phyloP scores from a whole-genome alignment of 306 rosid species.

The Pyrus communis region DNA sequence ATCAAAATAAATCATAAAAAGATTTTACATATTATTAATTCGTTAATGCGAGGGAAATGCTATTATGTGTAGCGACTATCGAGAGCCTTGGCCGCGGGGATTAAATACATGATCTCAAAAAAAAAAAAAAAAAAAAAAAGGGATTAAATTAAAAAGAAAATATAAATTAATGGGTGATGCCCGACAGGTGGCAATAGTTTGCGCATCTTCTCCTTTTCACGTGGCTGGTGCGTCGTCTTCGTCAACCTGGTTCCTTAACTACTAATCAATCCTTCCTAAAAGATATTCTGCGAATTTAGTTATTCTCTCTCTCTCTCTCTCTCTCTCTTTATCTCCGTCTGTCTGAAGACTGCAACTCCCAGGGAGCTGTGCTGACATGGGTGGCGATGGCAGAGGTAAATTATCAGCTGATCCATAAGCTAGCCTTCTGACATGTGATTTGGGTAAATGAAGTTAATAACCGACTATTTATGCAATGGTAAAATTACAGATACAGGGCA shows the following conservation, averaged over 20 bases:
- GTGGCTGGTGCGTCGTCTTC: background rate
- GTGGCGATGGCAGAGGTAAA: constrained; percentile 17
- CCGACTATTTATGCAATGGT: background rate
- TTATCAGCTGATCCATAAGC: background rate
- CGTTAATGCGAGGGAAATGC: too few relatives aligned
- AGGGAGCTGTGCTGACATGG: constrained; percentile 16
- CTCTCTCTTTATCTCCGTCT: too few relatives aligned
- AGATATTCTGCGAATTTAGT: background rate
- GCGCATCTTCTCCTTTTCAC: background rate
- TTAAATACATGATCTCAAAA: too few relatives aligned
- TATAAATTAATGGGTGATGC: background rate
- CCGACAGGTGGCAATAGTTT: background rate
- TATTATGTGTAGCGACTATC: too few relatives aligned
- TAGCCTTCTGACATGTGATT: background rate
- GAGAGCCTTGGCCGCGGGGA: too few relatives aligned
- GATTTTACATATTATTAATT: too few relatives aligned
- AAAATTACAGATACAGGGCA: constrained; percentile 18
- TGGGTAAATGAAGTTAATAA: background rate
- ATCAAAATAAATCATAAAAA: too few relatives aligned
- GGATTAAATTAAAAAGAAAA: too few relatives aligned
- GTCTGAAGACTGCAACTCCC: background rate
- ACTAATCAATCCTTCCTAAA: background rate
- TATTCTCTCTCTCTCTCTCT: background rate
- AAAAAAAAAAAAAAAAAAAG: too few relatives aligned
- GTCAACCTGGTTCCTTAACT: background rate